phyloP scores from a whole-genome alignment of 2,329 filamentous ascomycete species.

The Fusarium cicatricum region DNA sequence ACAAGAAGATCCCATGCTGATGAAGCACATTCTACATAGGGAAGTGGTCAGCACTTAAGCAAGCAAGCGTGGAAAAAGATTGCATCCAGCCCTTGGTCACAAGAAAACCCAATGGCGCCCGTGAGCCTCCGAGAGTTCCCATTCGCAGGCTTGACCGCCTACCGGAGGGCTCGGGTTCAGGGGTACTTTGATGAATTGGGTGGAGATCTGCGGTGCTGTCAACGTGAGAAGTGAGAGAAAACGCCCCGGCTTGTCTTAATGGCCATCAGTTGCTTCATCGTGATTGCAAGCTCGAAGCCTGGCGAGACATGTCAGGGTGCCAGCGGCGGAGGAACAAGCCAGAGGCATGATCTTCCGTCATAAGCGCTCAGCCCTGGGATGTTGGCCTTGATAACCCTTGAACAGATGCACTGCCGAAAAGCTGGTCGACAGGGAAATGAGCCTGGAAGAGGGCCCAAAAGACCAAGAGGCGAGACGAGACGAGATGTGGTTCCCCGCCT shows the following conservation, averaged over 20 bases:
- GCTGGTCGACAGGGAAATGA: constrained; percentile 13
- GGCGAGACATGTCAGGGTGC: not conserved
- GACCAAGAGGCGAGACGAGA: constrained; percentile 25
- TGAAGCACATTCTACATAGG: constrained; percentile 14
- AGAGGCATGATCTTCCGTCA: constrained; percentile 15
- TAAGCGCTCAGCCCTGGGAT: constrained; percentile 4
- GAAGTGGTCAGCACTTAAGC: constrained; percentile 5
- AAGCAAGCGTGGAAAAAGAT: constrained; percentile 4
- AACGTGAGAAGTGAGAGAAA: constrained; percentile 2
- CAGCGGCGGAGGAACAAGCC: constrained; percentile 2
- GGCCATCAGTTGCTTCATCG: constrained; percentile 11
- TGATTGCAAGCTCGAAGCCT: constrained; percentile 1
- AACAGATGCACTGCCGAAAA: constrained; percentile 4
- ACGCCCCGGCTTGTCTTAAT: not conserved
- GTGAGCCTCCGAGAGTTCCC: constrained; percentile 35
- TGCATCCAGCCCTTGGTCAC: constrained; percentile 16
- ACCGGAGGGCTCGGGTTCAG: constrained; percentile 40
- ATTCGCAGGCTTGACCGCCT: constrained; percentile 36
- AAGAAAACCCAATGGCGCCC: constrained; percentile 26
- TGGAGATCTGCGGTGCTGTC: constrained; percentile 3
- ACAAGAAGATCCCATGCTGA: constrained; percentile 20
- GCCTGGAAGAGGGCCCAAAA: constrained; percentile 11
- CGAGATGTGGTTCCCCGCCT: constrained; percentile 21
- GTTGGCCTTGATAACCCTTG: constrained; percentile 3
- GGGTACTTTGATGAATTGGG: constrained; percentile 10